These are phyloP conservation scores for Exophiala dermatitidis DNA, from an alignment of 2,329 filamentous ascomycete genomes.

Conservation along the genomic window DNA sequence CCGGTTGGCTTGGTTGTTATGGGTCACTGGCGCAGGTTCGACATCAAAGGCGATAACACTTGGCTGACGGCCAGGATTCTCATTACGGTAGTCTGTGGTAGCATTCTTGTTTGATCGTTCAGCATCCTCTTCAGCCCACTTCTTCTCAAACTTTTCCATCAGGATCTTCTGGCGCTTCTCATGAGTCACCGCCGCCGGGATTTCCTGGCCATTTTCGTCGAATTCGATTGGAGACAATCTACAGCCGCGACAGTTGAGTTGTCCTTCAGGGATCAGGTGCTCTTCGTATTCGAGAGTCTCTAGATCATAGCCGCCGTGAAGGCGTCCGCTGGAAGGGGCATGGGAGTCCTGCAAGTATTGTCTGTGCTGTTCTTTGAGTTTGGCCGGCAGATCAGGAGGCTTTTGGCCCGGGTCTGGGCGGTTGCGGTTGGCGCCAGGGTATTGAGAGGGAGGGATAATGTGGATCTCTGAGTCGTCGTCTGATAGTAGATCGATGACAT, in stretches of 20 bases:
- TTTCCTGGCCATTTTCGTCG: neutral
- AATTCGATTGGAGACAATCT: neutral
- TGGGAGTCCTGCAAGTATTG: too few species aligned
- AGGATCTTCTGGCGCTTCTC: neutral
- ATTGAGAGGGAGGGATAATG: neutral
- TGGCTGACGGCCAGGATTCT: too few species aligned
- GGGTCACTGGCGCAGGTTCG: too few species aligned
- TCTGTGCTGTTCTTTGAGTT: too few species aligned
- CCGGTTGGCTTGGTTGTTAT: too few species aligned
- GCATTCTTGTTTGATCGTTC: neutral
- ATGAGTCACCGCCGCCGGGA: neutral
- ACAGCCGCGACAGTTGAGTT: neutral
- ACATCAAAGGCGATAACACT: too few species aligned
- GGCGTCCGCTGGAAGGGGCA: neutral
- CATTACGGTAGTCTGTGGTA: neutral
- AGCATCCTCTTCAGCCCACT: neutral
- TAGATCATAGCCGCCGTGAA: neutral
- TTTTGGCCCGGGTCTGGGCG: too few species aligned
- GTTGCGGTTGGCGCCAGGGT: neutral
- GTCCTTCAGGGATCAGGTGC: neutral
- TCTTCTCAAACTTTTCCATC: neutral
- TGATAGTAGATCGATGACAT: slow-evolving; percentile 2
- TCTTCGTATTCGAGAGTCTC: neutral
- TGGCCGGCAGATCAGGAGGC: too few species aligned
- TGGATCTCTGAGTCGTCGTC: slow-evolving; percentile 3